Evolutionary conservation across 2,329 filamentous ascomycete species (phyloP).

Genomic region (Atkinsonella hypoxylon): DNA sequence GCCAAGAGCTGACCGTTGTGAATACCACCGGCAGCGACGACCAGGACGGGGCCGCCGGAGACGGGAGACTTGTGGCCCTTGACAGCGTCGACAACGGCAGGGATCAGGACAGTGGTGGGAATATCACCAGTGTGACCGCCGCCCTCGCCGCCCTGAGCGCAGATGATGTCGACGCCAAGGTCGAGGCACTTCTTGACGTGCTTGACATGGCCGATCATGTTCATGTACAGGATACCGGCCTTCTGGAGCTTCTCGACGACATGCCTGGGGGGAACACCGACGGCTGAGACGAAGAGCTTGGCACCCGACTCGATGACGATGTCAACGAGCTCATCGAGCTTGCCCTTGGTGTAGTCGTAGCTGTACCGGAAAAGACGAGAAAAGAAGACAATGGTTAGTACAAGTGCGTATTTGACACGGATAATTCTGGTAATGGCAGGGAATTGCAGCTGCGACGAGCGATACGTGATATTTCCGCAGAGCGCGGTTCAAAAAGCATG

Average conservation of each 20-base stretch:
- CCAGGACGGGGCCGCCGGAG: conserved; percentile 77
- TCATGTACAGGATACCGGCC: conserved; percentile 90
- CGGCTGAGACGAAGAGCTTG: conserved; percentile 90
- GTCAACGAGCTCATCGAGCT: conserved; percentile 79
- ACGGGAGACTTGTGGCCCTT: conserved; percentile 74
- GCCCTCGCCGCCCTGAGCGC: conserved; percentile 94
- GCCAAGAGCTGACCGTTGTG: conserved; percentile 87
- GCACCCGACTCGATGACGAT: conserved; percentile 88
- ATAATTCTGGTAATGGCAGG: neutral
- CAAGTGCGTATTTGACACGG: neutral
- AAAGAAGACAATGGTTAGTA: neutral
- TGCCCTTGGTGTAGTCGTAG: conserved; percentile 99
- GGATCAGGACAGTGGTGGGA: conserved; percentile 84
- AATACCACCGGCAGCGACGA: conserved; percentile 87
- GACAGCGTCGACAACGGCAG: conserved; percentile 73
- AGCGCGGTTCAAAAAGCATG: neutral
- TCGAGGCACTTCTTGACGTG: conserved; percentile 95
- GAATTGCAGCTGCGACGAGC: neutral
- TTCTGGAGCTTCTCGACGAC: conserved; percentile 87
- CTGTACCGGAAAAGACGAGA: conserved; percentile 31
- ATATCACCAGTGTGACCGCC: conserved; percentile 94
- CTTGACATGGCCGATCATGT: conserved; percentile 99
- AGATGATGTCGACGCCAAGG: conserved; percentile 89
- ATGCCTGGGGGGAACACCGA: conserved; percentile 80
- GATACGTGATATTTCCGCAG: neutral